Percentiles rank a stretch among this genome's conserved stretches.
phyloP scores from a whole-genome alignment of 2,329 filamentous ascomycete species.

The Didymella arachidicola region DNA sequence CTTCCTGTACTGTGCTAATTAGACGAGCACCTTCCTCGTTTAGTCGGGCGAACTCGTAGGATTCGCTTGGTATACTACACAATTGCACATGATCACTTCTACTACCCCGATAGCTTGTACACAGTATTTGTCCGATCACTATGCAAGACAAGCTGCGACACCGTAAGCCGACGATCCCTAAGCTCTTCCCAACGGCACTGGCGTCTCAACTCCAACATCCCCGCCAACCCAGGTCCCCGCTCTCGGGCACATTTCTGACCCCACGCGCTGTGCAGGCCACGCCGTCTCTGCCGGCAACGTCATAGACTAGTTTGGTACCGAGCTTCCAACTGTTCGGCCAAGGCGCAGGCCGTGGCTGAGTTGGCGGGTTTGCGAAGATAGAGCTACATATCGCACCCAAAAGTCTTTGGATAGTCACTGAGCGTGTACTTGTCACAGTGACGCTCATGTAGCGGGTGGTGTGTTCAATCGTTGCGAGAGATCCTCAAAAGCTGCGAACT shows the following conservation, averaged over 20 bases:
- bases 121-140: background rate
- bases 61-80: conserved; percentile 19
- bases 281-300: conserved; percentile 1
- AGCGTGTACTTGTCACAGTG: no score
- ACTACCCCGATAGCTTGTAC: background rate
- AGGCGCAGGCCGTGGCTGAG: conserved; percentile 17
- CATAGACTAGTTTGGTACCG: conserved; percentile 7
- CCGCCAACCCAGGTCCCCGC: conserved; percentile 7
- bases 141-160: conserved; percentile 8
- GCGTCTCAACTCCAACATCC: conserved; percentile 3
- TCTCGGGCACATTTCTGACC: conserved; percentile 9
- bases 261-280: conserved; percentile 1
- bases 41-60: conserved; percentile 10
- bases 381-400: no score
- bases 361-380: conserved; percentile 5
- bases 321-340: conserved; percentile 13
- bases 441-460: no score
- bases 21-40: conserved; percentile 21
- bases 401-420: no score
- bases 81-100: conserved; percentile 10
- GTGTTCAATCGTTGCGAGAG: no score
- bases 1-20: conserved; percentile 6
- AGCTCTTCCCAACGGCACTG: conserved; percentile 9
- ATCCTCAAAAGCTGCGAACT: no score
- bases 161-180: conserved; percentile 16